phyloP scores from a whole-genome alignment of 495 filamentous ascomycete species.

The Daldinia childiae region DNA sequence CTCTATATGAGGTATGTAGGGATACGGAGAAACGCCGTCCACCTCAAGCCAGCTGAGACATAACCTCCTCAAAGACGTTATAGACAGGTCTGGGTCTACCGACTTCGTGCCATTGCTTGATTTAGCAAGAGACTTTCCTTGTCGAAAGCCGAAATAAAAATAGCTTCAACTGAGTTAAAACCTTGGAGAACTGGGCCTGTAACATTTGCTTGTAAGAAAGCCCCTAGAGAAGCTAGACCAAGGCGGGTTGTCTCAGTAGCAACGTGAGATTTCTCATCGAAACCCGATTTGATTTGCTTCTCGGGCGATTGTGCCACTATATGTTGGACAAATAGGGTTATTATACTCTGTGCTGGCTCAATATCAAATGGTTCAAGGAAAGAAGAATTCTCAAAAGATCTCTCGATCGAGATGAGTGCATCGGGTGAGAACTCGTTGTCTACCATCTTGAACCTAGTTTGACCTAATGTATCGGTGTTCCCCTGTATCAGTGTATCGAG shows the following conservation, averaged over 20 bases:
- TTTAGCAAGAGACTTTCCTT: slow-evolving; percentile 8
- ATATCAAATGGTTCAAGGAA: slow-evolving; percentile 21
- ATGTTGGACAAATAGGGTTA: slow-evolving; percentile 28
- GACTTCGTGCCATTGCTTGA: neutral
- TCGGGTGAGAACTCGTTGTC: slow-evolving; percentile 19
- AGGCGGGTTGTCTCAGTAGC: slow-evolving; percentile 45
- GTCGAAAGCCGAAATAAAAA: slow-evolving; percentile 41
- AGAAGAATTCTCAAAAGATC: slow-evolving; percentile 19
- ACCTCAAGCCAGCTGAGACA: slow-evolving; percentile 74
- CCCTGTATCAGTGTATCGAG: neutral
- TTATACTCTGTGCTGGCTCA: slow-evolving; percentile 15
- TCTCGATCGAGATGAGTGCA: slow-evolving; percentile 28
- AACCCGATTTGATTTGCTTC: slow-evolving; percentile 1
- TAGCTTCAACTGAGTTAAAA: slow-evolving; percentile 37
- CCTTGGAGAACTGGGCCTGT: slow-evolving; percentile 82
- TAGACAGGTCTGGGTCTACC: slow-evolving; percentile 6
- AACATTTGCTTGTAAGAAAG: slow-evolving; percentile 91
- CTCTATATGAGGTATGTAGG: slow-evolving; percentile 81
- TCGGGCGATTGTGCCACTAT: neutral
- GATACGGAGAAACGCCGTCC: slow-evolving; percentile 88
- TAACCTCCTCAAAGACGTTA: slow-evolving; percentile 45
- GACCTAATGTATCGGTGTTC: neutral
- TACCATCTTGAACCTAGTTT: slow-evolving; percentile 17
- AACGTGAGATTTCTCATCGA: neutral
- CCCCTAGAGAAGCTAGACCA: slow-evolving; percentile 75